A percentile compares a stretch with the other conserved stretches of the same genome.
Evolutionary conservation across 139 green algal genomes (phyloP).

Genomic region (Parachlorella kessleri): DNA sequence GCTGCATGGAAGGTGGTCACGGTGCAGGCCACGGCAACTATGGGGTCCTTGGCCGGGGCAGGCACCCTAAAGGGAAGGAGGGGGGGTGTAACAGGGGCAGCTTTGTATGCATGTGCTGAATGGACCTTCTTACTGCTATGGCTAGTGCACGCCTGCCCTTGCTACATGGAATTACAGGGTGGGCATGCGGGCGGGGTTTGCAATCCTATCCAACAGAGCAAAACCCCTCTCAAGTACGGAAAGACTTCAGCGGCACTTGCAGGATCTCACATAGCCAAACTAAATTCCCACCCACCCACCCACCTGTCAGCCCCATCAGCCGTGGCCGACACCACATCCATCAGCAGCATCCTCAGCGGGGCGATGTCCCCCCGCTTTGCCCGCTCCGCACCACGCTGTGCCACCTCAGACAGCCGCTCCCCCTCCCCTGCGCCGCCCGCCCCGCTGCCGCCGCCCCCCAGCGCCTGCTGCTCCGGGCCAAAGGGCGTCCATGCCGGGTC

Average conservation of each 20-base stretch:
- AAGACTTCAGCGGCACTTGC: no score
- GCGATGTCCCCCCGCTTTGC: slow-evolving; percentile 57
- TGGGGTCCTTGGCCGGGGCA: slow-evolving; percentile 53
- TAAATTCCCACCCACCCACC: no score
- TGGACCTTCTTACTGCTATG: no score
- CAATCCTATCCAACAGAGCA: no score
- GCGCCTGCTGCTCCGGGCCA: slow-evolving; percentile 7
- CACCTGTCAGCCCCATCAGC: slow-evolving; percentile 51
- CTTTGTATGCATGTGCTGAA: no score
- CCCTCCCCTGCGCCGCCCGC: background rate
- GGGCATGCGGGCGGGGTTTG: no score
- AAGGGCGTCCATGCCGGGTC: slow-evolving; percentile 52
- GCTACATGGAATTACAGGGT: no score
- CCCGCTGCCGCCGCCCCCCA: background rate
- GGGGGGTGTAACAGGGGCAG: no score
- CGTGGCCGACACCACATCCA: slow-evolving; percentile 62
- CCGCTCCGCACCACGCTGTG: slow-evolving; percentile 3
- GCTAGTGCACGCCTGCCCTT: no score
- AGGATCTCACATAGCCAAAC: no score
- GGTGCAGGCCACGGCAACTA: slow-evolving; percentile 63
- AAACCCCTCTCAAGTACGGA: no score
- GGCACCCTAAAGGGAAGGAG: slow-evolving; percentile 33
- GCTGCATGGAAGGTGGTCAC: slow-evolving; percentile 13
- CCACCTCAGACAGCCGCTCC: background rate
- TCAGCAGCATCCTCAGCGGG: slow-evolving; percentile 49